A percentile compares a stretch with the other conserved stretches of the same genome.
Conservation (phyloP, 805 yeast species). For the Sugiyamaella floridensis region DNA sequence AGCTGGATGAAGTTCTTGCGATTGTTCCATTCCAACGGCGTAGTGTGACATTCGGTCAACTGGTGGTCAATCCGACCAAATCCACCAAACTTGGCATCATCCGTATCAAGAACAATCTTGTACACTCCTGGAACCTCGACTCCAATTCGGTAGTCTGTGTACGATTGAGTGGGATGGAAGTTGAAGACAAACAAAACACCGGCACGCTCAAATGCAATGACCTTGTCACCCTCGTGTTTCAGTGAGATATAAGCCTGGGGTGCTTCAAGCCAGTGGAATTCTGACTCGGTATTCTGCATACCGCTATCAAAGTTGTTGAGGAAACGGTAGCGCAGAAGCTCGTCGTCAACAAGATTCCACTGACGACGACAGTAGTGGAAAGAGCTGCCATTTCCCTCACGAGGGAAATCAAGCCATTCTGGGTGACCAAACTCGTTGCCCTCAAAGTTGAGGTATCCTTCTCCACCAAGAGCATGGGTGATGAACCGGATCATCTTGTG, state of each 20-base stretch:
- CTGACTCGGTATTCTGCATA: slow-evolving; percentile 69
- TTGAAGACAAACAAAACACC: slow-evolving; percentile 82
- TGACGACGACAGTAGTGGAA: slow-evolving; percentile 95
- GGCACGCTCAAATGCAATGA: slow-evolving; percentile 81
- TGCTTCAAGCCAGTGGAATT: slow-evolving; percentile 64
- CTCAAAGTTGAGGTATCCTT: slow-evolving; percentile 91
- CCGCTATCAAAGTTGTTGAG: slow-evolving; percentile 78
- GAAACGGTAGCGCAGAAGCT: slow-evolving; percentile 68
- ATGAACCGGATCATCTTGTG: slow-evolving; percentile 86
- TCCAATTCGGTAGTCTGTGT: slow-evolving; percentile 84
- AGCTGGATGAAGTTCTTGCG: slow-evolving; percentile 72
- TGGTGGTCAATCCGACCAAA: slow-evolving; percentile 61
- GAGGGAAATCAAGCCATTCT: slow-evolving; percentile 97
- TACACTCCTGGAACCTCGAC: slow-evolving; percentile 74
- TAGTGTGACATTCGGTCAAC: slow-evolving; percentile 53
- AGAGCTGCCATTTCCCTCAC: slow-evolving; percentile 78
- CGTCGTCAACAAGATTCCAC: slow-evolving; percentile 78
- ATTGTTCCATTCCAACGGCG: slow-evolving; percentile 72
- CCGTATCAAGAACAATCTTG: slow-evolving; percentile 68
- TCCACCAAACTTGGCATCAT: slow-evolving; percentile 69
- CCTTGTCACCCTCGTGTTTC: slow-evolving; percentile 84
- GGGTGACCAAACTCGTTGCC: slow-evolving; percentile 99
- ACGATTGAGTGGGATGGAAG: slow-evolving; percentile 81
- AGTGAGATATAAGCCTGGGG: slow-evolving; percentile 78
- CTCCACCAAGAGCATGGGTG: slow-evolving; percentile 92